Percentiles rank a stretch among this genome's conserved stretches.
These are phyloP conservation scores for Microbotryomycetes sp. DNA, from an alignment of 1,284 basidiomycete genomes.

Conservation along the genomic window DNA sequence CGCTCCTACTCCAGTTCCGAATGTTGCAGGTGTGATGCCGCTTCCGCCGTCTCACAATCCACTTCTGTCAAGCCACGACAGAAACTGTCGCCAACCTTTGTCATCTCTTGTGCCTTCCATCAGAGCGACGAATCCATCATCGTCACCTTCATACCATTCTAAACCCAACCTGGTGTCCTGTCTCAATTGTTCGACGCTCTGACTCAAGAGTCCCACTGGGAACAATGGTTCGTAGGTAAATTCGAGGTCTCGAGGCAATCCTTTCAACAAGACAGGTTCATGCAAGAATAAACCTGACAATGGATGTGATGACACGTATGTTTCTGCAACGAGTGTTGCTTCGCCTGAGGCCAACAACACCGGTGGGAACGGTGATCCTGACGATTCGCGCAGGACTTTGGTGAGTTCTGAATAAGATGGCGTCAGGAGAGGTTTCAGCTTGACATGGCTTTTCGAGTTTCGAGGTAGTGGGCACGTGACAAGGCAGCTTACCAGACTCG, in stretches of 20 bases:
- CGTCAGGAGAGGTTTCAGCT: too few species aligned
- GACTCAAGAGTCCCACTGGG: background rate
- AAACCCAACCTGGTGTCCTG: background rate
- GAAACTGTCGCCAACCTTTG: background rate
- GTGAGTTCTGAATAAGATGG: background rate
- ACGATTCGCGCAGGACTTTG: background rate
- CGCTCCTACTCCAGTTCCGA: too few species aligned
- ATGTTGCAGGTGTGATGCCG: too few species aligned
- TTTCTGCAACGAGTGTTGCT: background rate
- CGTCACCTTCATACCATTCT: background rate
- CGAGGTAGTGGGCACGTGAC: background rate
- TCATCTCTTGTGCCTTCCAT: background rate
- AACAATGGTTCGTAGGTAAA: background rate
- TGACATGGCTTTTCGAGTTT: too few species aligned
- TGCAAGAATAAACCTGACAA: background rate
- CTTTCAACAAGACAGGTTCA: background rate
- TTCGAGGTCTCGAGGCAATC: background rate
- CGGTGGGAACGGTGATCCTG: background rate
- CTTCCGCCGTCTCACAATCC: too few species aligned
- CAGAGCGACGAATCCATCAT: background rate
- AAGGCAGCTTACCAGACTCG: slow-evolving; percentile 11
- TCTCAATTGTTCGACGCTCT: background rate
- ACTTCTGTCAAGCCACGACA: background rate
- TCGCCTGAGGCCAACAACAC: background rate
- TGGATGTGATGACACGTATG: background rate